Conservation (phyloP, 2,329 filamentous ascomycete species). For the Colletotrichum brevisporum region DNA sequence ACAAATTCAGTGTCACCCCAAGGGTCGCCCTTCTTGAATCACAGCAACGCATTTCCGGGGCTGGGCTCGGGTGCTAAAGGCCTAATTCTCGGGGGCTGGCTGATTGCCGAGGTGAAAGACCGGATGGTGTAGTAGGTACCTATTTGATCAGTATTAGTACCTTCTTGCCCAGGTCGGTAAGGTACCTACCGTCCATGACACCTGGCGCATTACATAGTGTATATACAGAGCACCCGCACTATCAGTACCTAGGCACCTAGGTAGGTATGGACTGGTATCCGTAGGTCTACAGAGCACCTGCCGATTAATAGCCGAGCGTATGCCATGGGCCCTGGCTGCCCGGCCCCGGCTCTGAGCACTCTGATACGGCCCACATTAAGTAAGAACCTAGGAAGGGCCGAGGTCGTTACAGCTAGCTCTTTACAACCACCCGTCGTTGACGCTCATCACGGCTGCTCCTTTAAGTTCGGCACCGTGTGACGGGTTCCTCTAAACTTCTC, state of each 20-base stretch:
- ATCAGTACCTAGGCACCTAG: too few relatives aligned
- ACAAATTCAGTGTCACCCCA: conserved; percentile 7
- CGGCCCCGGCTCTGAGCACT: neutral
- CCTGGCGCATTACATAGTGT: neutral
- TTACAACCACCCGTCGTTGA: too few relatives aligned
- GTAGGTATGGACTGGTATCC: too few relatives aligned
- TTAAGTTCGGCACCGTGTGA: too few relatives aligned
- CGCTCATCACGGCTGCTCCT: too few relatives aligned
- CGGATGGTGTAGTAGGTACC: neutral
- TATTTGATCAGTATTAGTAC: neutral
- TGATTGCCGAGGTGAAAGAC: neutral
- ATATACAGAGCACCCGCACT: neutral
- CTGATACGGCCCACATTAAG: too few relatives aligned
- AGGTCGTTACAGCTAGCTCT: too few relatives aligned
- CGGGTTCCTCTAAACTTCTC: too few relatives aligned
- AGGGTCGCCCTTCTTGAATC: neutral
- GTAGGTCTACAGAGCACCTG: conserved; percentile 17
- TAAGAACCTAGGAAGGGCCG: too few relatives aligned
- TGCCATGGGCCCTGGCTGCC: neutral
- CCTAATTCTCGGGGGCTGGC: neutral
- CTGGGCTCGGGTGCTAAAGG: neutral
- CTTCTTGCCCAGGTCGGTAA: neutral
- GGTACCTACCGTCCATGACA: too few relatives aligned
- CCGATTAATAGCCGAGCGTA: conserved; percentile 35
- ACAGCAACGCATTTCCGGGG: neutral